A percentile compares a stretch with the other conserved stretches of the same genome.
Evolutionary conservation across 345 rosid genomes (phyloP).

Genomic region (Syzygium jambos): DNA sequence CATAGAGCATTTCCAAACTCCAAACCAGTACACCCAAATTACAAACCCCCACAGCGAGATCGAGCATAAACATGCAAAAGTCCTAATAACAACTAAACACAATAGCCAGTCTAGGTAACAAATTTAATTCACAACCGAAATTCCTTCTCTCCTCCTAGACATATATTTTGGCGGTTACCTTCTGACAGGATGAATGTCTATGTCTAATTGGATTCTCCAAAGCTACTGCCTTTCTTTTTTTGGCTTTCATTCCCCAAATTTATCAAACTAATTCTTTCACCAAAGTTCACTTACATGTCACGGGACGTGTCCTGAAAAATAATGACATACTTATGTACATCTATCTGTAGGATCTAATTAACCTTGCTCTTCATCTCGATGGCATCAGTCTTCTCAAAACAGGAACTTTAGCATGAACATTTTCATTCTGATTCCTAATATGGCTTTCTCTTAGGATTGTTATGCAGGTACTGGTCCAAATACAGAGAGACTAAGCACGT

Average conservation of each 20-base stretch:
- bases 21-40: neutral
- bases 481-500: neutral
- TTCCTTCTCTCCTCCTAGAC: neutral
- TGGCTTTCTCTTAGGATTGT: neutral
- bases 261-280: neutral
- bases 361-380: neutral
- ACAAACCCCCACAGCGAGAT: neutral
- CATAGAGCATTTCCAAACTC: neutral
- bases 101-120: neutral
- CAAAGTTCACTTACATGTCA: neutral
- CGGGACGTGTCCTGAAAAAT: neutral
- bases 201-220: neutral
- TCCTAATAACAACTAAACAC: neutral
- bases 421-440: neutral
- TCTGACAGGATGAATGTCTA: neutral
- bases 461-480: neutral
- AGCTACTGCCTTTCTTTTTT: neutral
- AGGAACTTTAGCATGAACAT: neutral
- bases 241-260: neutral
- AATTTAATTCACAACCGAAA: neutral
- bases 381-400: neutral
- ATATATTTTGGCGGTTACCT: neutral
- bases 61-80: neutral
- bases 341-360: neutral
- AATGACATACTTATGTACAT: neutral